Percentiles rank a stretch among this genome's conserved stretches.
Evolutionary conservation across 345 rosid genomes (phyloP).

Genomic region (Eucalyptus tenuipes): DNA sequence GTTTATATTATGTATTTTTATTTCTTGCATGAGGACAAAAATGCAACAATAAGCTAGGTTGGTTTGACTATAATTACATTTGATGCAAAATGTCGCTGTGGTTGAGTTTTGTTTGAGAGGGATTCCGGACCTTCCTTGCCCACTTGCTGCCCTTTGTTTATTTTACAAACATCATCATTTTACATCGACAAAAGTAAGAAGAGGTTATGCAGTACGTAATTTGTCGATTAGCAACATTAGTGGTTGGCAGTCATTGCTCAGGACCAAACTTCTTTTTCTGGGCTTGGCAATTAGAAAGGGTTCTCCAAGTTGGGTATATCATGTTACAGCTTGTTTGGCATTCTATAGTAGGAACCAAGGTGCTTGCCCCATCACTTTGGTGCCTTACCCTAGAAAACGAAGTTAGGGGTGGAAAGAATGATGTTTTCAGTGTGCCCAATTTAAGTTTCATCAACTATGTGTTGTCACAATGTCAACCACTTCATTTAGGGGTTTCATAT

Average conservation of each 20-base stretch:
- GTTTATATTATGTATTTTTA: neutral
- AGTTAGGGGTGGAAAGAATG: neutral
- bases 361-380: neutral
- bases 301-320: neutral
- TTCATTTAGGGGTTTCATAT: neutral
- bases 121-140: neutral
- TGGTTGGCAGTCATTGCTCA: neutral
- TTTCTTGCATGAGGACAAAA: neutral
- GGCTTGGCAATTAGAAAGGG: neutral
- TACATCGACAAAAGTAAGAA: neutral
- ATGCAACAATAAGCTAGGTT: neutral
- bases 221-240: neutral
- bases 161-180: neutral
- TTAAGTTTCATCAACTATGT: neutral
- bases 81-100: neutral
- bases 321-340: neutral
- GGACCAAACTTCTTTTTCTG: neutral
- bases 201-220: neutral
- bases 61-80: neutral
- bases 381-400: neutral
- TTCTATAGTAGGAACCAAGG: neutral
- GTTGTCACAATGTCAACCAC: neutral
- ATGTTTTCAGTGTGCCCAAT: neutral
- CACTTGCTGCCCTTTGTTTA: neutral
- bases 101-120: neutral